These are phyloP conservation scores for Hyaloraphidium curvatum DNA, from an alignment of 192 early-diverging fungal species.

Conservation along the genomic window DNA sequence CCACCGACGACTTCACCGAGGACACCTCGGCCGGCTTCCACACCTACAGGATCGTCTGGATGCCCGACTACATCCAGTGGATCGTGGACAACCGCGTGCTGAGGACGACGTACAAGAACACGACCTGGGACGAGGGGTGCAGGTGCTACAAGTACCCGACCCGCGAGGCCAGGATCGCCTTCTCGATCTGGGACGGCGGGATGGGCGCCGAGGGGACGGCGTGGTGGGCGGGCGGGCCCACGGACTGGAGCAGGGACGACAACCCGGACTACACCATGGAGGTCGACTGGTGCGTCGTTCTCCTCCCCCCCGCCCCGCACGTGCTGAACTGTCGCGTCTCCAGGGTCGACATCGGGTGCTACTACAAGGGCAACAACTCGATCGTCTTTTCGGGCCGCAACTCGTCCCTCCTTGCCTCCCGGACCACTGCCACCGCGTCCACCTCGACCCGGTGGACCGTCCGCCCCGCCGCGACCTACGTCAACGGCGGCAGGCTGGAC, in stretches of 20 bases:
- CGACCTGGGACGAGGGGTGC: slow-evolving; percentile 20
- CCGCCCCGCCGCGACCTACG: no score
- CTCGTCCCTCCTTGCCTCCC: no score
- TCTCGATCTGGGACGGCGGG: slow-evolving; percentile 48
- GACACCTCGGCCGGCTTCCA: slow-evolving; percentile 27
- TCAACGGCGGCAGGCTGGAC: no score
- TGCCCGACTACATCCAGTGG: slow-evolving; percentile 32
- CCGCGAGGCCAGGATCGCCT: slow-evolving; percentile 27
- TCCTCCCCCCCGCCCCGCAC: no score
- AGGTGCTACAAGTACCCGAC: slow-evolving; percentile 23
- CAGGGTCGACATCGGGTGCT: slow-evolving; percentile 29
- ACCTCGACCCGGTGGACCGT: no score
- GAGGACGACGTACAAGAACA: slow-evolving; percentile 21
- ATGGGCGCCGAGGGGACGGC: slow-evolving; percentile 27
- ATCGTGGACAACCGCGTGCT: slow-evolving; percentile 24
- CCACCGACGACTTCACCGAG: slow-evolving; percentile 16
- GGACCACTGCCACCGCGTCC: no score
- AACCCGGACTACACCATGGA: slow-evolving; percentile 24
- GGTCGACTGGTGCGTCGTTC: slow-evolving; percentile 28
- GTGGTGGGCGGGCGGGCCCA: slow-evolving; percentile 38
- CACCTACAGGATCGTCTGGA: slow-evolving; percentile 37
- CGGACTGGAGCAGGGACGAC: slow-evolving; percentile 23
- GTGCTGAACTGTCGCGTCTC: no score
- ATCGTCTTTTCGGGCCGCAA: no score
- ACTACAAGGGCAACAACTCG: slow-evolving; percentile 22